A percentile compares a stretch with the other conserved stretches of the same genome.
phyloP scores from a whole-genome alignment of 192 early-diverging fungal species.

The Ramicandelaber brevisporus region DNA sequence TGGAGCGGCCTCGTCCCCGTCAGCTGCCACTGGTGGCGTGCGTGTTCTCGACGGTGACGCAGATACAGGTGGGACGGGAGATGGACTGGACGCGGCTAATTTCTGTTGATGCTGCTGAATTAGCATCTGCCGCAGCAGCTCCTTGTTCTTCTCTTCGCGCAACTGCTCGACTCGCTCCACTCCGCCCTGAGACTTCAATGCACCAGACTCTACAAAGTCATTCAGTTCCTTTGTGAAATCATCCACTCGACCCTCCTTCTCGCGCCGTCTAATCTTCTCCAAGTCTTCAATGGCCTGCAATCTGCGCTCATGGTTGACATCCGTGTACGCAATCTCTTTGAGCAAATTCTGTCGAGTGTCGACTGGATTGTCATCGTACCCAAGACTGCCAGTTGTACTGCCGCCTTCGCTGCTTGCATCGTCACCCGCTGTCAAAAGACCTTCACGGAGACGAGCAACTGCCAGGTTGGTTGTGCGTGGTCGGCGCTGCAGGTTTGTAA shows the following conservation, averaged over 20 bases:
- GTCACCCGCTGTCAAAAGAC: too few relatives aligned
- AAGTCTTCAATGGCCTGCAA: slow-evolving; percentile 36
- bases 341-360: slow-evolving; percentile 39
- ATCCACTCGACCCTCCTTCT: slow-evolving; percentile 38
- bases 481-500: slow-evolving; percentile 18
- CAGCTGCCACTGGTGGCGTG: too few relatives aligned
- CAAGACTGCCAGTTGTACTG: too few relatives aligned
- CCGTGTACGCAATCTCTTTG: slow-evolving; percentile 36
- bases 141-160: slow-evolving; percentile 35
- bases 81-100: too few relatives aligned
- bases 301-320: slow-evolving; percentile 32
- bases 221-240: slow-evolving; percentile 52
- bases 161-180: slow-evolving; percentile 41
- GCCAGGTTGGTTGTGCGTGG: slow-evolving; percentile 21
- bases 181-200: slow-evolving; percentile 50
- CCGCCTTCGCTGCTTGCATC: too few relatives aligned
- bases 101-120: slow-evolving; percentile 2
- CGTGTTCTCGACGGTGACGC: too few relatives aligned
- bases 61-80: too few relatives aligned
- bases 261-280: slow-evolving; percentile 33
- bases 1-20: too few relatives aligned
- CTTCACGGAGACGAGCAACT: too few relatives aligned
- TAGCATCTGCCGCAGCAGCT: slow-evolving; percentile 25
- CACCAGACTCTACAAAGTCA: slow-evolving; percentile 30
- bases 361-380: too few relatives aligned